These are phyloP conservation scores for Epichloe aotearoae DNA, from an alignment of 2,329 filamentous ascomycete species.

Conservation along the genomic window DNA sequence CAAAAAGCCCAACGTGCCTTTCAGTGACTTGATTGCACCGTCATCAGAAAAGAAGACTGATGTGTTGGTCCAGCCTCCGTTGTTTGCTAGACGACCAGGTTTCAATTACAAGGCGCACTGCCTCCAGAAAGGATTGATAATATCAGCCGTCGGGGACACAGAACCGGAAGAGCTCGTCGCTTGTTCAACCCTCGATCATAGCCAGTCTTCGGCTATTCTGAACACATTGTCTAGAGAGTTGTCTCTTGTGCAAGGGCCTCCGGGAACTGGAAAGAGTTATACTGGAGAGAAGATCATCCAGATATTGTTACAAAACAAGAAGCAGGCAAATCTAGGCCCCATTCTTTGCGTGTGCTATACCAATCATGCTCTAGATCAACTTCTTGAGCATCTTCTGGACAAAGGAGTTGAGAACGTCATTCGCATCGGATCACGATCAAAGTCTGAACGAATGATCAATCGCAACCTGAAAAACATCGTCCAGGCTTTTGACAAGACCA, in stretches of 20 bases:
- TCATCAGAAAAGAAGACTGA: conserved; percentile 7
- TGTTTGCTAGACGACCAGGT: conserved; percentile 32
- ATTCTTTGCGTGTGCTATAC: conserved; percentile 40
- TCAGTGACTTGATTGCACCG: conserved; percentile 32
- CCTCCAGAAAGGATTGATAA: conserved; percentile 15
- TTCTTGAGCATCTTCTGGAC: conserved; percentile 46
- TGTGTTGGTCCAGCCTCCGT: conserved; percentile 28
- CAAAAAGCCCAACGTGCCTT: conserved; percentile 29
- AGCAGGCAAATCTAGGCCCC: conserved; percentile 28
- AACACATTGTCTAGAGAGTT: conserved; percentile 37
- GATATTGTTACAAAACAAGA: conserved; percentile 32
- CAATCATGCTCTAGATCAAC: conserved; percentile 37
- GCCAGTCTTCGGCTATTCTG: conserved; percentile 38
- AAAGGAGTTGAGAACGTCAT: conserved; percentile 37
- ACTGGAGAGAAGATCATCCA: conserved; percentile 46
- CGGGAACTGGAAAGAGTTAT: conserved; percentile 56
- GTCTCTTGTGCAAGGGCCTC: conserved; percentile 55
- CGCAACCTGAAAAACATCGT: conserved; percentile 35
- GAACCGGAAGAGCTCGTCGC: conserved; percentile 14
- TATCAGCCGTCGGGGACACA: conserved; percentile 9
- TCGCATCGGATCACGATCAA: conserved; percentile 46
- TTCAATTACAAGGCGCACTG: conserved; percentile 36
- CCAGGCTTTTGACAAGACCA: conserved; percentile 20
- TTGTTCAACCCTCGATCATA: conserved; percentile 36
- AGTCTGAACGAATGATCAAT: conserved; percentile 35